Percentiles rank a stretch among this genome's conserved stretches.
Evolutionary conservation across 1,139 yeast genomes (phyloP).

Genomic region (Pichia terricola): DNA sequence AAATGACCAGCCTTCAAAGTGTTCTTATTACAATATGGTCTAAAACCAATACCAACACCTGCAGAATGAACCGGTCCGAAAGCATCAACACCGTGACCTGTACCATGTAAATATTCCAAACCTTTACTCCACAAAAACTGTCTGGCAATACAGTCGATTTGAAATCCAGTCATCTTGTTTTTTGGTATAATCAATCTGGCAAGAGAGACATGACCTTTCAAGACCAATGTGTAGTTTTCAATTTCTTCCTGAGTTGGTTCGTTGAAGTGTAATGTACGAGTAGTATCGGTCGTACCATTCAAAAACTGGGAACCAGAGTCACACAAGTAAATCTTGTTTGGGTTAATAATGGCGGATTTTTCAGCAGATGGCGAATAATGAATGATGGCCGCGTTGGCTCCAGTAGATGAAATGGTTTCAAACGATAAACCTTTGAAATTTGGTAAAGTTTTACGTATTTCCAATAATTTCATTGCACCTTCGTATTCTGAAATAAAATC

Average conservation of each 20-base stretch:
- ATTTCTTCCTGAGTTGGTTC: slow-evolving; percentile 59
- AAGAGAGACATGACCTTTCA: slow-evolving; percentile 84
- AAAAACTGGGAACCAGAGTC: slow-evolving; percentile 93
- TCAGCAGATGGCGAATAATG: slow-evolving; percentile 73
- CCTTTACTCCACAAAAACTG: slow-evolving; percentile 83
- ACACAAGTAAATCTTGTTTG: slow-evolving; percentile 68
- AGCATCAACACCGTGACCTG: slow-evolving; percentile 96
- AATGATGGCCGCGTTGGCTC: slow-evolving; percentile 86
- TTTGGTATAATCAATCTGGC: slow-evolving; percentile 76
- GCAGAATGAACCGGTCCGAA: slow-evolving; percentile 94
- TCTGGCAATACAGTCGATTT: slow-evolving; percentile 81
- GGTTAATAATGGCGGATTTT: slow-evolving; percentile 59
- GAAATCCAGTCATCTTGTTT: slow-evolving; percentile 65
- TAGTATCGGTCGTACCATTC: slow-evolving; percentile 95
- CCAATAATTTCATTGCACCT: slow-evolving; percentile 62
- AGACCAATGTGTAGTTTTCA: slow-evolving; percentile 74
- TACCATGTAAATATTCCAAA: slow-evolving; percentile 90
- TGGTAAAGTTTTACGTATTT: slow-evolving; percentile 51
- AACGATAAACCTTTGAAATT: slow-evolving; percentile 79
- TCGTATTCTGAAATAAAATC: slow-evolving; percentile 65
- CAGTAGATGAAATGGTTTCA: slow-evolving; percentile 87
- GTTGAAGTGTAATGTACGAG: slow-evolving; percentile 82
- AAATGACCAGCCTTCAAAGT: slow-evolving; percentile 64
- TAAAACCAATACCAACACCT: slow-evolving; percentile 84
- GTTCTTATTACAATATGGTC: slow-evolving; percentile 31